Percentiles rank a stretch among this genome's conserved stretches.
phyloP scores from a whole-genome alignment of 345 rosid species.

The Syzygium aromaticum region DNA sequence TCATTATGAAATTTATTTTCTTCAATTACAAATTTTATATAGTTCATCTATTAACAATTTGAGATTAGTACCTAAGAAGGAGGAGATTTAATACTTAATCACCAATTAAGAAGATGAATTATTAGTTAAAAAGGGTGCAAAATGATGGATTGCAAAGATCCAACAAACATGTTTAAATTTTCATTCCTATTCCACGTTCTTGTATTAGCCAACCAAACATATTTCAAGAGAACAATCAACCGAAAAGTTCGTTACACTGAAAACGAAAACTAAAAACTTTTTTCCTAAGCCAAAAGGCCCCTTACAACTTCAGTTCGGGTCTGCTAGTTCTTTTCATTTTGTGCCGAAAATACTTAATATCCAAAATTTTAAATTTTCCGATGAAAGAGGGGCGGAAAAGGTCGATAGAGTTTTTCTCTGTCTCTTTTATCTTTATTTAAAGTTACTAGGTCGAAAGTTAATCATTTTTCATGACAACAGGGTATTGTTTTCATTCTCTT shows the following conservation, averaged over 20 bases:
- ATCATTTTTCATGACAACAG: no score
- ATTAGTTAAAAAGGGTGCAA: not conserved
- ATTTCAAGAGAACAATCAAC: no score
- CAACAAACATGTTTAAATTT: no score
- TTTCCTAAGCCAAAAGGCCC: no score
- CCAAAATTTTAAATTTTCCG: not conserved
- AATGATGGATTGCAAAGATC: not conserved
- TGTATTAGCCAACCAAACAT: no score
- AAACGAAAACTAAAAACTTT: not conserved
- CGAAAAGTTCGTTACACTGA: no score
- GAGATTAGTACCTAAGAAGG: not conserved
- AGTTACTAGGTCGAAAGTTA: no score
- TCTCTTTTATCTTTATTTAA: no score
- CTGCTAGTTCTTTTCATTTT: not conserved
- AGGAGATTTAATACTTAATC: not conserved
- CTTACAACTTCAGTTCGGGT: no score
- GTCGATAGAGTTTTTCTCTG: not conserved
- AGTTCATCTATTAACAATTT: not conserved
- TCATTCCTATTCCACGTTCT: no score
- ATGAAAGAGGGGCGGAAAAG: not conserved
- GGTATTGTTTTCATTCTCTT: not conserved
- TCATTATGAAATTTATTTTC: accelerated
- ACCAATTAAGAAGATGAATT: not conserved
- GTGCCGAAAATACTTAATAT: not conserved
- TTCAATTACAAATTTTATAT: not conserved